Evolutionary conservation across 768 basidiomycete species (phyloP).

Genomic region (Tulasnella sp.): DNA sequence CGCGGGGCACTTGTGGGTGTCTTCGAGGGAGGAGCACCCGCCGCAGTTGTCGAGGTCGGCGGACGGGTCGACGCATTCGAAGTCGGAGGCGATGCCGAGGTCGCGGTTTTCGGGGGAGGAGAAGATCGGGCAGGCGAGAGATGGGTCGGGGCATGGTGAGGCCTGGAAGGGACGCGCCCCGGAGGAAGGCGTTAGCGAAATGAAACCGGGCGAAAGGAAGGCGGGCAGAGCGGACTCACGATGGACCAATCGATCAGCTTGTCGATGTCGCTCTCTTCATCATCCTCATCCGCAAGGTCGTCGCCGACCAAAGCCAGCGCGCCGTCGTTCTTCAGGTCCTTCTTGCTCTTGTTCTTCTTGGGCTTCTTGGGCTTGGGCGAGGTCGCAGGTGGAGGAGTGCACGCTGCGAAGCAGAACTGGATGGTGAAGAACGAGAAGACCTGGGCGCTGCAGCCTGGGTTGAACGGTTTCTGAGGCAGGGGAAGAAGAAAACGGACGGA

Average conservation of each 20-base stretch:
- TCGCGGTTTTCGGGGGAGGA: neutral
- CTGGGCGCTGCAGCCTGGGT: neutral
- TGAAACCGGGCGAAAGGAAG: no score
- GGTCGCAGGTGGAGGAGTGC: neutral
- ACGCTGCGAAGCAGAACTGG: neutral
- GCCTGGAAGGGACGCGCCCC: no score
- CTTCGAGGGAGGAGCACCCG: neutral
- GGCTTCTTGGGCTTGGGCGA: neutral
- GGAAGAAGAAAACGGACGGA: no score
- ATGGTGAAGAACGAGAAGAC: neutral
- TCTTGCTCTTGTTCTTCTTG: neutral
- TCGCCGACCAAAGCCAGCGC: neutral
- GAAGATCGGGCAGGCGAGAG: neutral
- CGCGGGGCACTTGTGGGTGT: neutral
- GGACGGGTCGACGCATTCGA: neutral
- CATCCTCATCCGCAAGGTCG: neutral
- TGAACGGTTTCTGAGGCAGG: neutral
- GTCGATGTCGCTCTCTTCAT: neutral
- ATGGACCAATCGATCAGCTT: neutral
- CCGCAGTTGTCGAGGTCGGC: neutral
- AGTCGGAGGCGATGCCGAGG: neutral
- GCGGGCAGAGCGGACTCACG: neutral
- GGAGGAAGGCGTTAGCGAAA: neutral
- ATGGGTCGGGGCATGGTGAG: neutral
- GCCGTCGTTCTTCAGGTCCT: neutral